Conservation (phyloP, 2,329 filamentous ascomycete species). For the Fusarium albosuccineum region DNA sequence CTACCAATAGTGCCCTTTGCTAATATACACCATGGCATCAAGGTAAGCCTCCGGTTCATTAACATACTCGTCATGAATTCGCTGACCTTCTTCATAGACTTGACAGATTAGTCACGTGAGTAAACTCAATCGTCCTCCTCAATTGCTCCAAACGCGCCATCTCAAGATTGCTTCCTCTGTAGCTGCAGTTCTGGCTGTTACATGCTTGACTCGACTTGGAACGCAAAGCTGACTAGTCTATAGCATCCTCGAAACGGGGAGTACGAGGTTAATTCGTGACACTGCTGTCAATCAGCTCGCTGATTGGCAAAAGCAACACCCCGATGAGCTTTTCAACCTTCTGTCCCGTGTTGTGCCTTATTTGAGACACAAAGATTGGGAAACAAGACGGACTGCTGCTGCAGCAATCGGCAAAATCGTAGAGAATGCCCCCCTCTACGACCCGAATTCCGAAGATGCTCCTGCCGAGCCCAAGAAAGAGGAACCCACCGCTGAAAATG, state of each 20-base stretch:
- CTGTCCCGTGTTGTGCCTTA: conserved; percentile 96
- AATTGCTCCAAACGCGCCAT: neutral
- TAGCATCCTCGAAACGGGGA: conserved; percentile 96
- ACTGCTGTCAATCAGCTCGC: conserved; percentile 97
- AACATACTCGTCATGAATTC: neutral
- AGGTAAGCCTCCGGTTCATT: conserved; percentile 56
- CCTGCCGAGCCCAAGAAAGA: conserved; percentile 56
- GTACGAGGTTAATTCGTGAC: conserved; percentile 94
- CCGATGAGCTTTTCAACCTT: conserved; percentile 96
- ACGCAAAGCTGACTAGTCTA: conserved; percentile 26
- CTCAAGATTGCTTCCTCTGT: too few relatives aligned
- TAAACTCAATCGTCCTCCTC: conserved; percentile 44
- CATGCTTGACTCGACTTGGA: neutral
- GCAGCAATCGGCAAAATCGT: conserved; percentile 96
- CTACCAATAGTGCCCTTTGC: conserved; percentile 33
- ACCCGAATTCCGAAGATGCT: conserved; percentile 84
- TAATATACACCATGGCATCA: conserved; percentile 66
- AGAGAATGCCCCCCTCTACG: conserved; percentile 86
- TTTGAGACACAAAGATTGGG: conserved; percentile 94
- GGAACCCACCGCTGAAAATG: conserved; percentile 51
- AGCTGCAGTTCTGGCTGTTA: too few relatives aligned
- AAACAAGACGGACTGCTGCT: conserved; percentile 91
- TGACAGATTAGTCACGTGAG: conserved; percentile 89
- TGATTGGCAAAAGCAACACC: conserved; percentile 97
- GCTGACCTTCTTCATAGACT: conserved; percentile 65